phyloP scores from a whole-genome alignment of 139 green algal genomes.

The Chlorella sp. region DNA sequence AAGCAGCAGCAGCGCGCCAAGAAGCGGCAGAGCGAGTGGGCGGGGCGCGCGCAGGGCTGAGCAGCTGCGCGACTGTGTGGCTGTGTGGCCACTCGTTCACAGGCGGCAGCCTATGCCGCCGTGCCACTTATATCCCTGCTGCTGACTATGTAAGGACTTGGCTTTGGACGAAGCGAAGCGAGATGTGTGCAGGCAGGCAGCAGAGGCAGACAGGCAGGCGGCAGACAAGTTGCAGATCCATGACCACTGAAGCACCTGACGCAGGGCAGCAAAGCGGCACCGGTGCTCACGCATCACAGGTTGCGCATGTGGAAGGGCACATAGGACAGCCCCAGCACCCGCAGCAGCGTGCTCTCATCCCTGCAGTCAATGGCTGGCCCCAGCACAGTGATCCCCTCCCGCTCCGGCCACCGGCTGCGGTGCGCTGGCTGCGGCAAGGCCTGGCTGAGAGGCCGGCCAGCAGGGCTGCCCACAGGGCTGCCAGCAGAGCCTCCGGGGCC shows the following conservation, averaged over 20 bases:
- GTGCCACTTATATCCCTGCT: too few relatives aligned
- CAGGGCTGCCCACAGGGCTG: neutral
- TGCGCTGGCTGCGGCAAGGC: neutral
- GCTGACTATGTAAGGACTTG: too few relatives aligned
- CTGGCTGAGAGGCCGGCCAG: neutral
- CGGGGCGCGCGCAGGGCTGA: constrained; percentile 45
- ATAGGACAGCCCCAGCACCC: constrained; percentile 19
- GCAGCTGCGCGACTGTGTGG: too few relatives aligned
- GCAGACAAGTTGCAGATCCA: too few relatives aligned
- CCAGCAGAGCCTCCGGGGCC: neutral
- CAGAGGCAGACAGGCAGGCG: too few relatives aligned
- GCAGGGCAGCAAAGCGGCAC: too few relatives aligned
- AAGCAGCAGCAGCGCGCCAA: constrained; percentile 63
- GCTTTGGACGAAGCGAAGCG: too few relatives aligned
- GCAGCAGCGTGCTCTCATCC: constrained; percentile 22
- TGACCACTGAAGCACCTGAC: too few relatives aligned
- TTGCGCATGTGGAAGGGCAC: constrained; percentile 29
- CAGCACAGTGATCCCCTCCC: neutral
- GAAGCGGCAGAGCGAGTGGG: constrained; percentile 75
- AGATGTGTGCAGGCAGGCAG: neutral
- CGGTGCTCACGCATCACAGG: neutral
- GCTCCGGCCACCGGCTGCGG: neutral
- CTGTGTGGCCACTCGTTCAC: too few relatives aligned
- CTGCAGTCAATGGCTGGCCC: neutral
- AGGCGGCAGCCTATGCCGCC: too few relatives aligned